Percentiles rank a stretch among this genome's conserved stretches.
phyloP scores from a whole-genome alignment of 495 filamentous ascomycete genomes.

The Eremomyces bilateralis region DNA sequence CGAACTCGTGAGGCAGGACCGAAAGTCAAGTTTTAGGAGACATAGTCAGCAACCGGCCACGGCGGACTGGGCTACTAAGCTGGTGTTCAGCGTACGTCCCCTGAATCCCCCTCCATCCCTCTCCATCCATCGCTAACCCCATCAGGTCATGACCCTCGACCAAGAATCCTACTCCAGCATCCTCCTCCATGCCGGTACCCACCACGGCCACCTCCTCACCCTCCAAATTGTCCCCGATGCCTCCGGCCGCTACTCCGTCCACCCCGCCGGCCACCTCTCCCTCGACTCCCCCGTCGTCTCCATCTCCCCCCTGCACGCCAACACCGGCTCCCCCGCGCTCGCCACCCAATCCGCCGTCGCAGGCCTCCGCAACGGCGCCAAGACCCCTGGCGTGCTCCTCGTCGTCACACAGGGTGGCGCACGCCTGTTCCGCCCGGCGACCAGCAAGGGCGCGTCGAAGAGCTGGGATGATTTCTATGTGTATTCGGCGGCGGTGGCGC shows the following conservation, averaged over 20 bases:
- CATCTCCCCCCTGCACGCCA: conserved; percentile 55
- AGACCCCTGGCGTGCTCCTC: conserved; percentile 49
- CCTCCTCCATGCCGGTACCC: conserved; percentile 77
- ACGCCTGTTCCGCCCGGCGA: conserved; percentile 68
- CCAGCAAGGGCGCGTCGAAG: conserved; percentile 69
- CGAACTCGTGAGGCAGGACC: conserved; percentile 39
- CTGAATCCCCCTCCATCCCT: neutral
- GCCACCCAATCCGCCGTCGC: conserved; percentile 54
- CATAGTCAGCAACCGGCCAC: conserved; percentile 23
- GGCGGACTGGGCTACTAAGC: conserved; percentile 47
- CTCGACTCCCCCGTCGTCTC: conserved; percentile 47
- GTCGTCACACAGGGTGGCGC: conserved; percentile 51
- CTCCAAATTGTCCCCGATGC: conserved; percentile 68
- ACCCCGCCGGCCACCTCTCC: conserved; percentile 39
- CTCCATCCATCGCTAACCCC: too few relatives aligned
- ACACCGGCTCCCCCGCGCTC: conserved; percentile 49
- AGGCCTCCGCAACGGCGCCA: conserved; percentile 43
- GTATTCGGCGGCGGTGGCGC: conserved; percentile 51
- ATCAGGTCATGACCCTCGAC: conserved; percentile 56
- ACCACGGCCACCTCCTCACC: conserved; percentile 56
- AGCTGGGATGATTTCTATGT: conserved; percentile 66
- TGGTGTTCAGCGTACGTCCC: conserved; percentile 53
- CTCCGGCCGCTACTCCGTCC: conserved; percentile 47
- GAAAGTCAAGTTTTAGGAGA: conserved; percentile 49
- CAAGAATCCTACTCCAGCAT: conserved; percentile 90